A percentile compares a stretch with the other conserved stretches of the same genome.
These are phyloP conservation scores for Saksenaea oblongispora DNA, from an alignment of 371 early-diverging fungal genomes.

Conservation along the genomic window DNA sequence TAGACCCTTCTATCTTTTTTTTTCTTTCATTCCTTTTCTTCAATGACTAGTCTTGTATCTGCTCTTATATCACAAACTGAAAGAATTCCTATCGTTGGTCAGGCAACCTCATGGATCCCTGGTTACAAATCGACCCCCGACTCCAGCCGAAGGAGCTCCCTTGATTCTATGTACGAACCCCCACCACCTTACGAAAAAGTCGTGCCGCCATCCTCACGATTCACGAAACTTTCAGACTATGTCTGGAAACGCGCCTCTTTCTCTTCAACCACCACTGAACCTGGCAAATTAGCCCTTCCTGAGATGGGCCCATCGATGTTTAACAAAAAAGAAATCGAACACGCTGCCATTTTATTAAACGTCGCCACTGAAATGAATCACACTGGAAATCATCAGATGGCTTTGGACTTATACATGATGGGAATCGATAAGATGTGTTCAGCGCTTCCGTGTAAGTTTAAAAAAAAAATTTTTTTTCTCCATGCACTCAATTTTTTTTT, in stretches of 20 bases:
- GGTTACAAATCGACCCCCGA: slow-evolving; percentile 6
- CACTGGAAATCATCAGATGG: slow-evolving; percentile 42
- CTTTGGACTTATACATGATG: slow-evolving; percentile 57
- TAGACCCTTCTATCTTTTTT: background rate
- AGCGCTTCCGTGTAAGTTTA: slow-evolving; percentile 52
- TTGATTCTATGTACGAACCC: slow-evolving; percentile 10
- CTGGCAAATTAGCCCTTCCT: background rate
- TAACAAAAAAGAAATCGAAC: slow-evolving; percentile 42
- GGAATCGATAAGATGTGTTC: slow-evolving; percentile 50
- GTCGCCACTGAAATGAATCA: slow-evolving; percentile 57
- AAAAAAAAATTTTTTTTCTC: background rate
- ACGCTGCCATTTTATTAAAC: slow-evolving; percentile 50
- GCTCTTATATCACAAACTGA: background rate
- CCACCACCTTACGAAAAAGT: slow-evolving; percentile 50
- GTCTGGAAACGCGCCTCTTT: slow-evolving; percentile 27
- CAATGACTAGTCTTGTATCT: slow-evolving; percentile 4
- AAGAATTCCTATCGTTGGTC: slow-evolving; percentile 7
- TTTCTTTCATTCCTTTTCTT: background rate
- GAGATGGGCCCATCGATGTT: slow-evolving; percentile 7
- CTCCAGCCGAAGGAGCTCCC: slow-evolving; percentile 5
- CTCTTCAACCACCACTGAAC: background rate
- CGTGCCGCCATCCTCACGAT: slow-evolving; percentile 17
- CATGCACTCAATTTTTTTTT: slow-evolving; percentile 2
- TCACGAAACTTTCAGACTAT: slow-evolving; percentile 29
- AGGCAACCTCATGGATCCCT: slow-evolving; percentile 24